Evolutionary conservation across 768 basidiomycete species (phyloP), one percentile per base, ranked within the genome.

Genomic region (Tricholoma saponaceum): DNA sequence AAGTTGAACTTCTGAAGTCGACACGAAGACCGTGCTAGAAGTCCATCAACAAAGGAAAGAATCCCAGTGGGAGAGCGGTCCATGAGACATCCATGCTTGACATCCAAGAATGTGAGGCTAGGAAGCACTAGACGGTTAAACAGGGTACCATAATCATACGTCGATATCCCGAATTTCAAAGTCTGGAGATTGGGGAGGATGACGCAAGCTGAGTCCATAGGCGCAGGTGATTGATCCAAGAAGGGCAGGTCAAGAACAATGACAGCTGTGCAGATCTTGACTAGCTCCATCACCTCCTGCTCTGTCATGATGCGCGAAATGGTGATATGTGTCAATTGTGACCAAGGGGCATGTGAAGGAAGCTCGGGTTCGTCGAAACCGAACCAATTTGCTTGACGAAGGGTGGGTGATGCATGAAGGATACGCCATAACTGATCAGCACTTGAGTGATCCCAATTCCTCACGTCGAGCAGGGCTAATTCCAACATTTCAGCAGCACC

Each of bases 401-500:
- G 49, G 2, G 28, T 22, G 6, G 55, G 49, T 33, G 46, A 49
- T 4, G 55, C 44, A n/a, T 30, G 32, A 33, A 49, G n/a, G 28
- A 37, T 10, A 20, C 33, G 43, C 55, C 55, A 56, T 7, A 56
- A 25, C 16, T 39, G 55, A 56, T 56, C 55, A 13, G 55, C 47
- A n/a, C 47, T 56, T 12, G 46, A 23, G 28, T 56, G 8, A 50
- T 56, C 55, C 55, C 55, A 56, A 22, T 47, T 13, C 35, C 47
- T 49, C 9, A 33, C 5, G 26, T 56, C 55, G 20, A 47, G 28
- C 12, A 14, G 4, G 7, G 43, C 55, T 1, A 47, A 56, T 49
- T 56, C 55, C 49, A 56, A 33, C n/a, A 35, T 49, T 22, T 14
- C 4, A 23, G 44, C n/a, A 3, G 33, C 41, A 22, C 47, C 44